Base-by-base conservation (phyloP, 495 filamentous ascomycete genomes). In the Penicillium dipodomyicola region DNA sequence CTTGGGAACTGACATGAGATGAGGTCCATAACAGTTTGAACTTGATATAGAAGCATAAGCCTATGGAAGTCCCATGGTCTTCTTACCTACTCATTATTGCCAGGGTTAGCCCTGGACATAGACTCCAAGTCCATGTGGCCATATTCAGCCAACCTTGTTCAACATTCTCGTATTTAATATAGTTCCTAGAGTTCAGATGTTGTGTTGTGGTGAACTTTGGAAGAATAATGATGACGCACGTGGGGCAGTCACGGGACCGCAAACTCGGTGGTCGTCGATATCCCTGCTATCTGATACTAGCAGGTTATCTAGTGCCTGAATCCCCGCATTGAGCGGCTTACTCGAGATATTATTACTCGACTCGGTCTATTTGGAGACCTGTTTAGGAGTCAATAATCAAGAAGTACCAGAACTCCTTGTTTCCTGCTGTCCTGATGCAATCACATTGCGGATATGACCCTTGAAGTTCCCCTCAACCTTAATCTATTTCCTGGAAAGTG, bases 161-260 rank as follows among this genome's bases (percentile, higher is more conserved):
- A n/a, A n/a, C n/a, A n/a, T n/a, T n/a, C 33, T 15, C 14, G 14
- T 37, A 37, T 37, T 37, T 4, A n/a, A n/a, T 7, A 39, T 17
- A 39, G 17, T 14, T n/a, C 3, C 5, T n/a, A 39, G 7, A n/a
- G n/a, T 37, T 17, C 35, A 17, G 17, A 39, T 37, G 33, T n/a
- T 37, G 1, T 37, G 14, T 46, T 30, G 9, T 30, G 9, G 20
- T 27, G n/a, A 19, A 29, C 12, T 43, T 43, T 33, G 29, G 46
- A 27, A 17, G 12, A 22, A 51, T 25, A 50, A 50, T 51, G 48
- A 51, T 51, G 49, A 51, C 49, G 33, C 35, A 23, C 6, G 11
- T 39, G 35, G 35, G 7, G n/a, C 15, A 17, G 46, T 51, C 49
- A 51, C 49, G 49, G 49, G 49, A 51, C 33, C 48, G 2, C 10